phyloP scores from a whole-genome alignment of 2,329 filamentous ascomycete genomes.

The Hypomyces rosellus region DNA sequence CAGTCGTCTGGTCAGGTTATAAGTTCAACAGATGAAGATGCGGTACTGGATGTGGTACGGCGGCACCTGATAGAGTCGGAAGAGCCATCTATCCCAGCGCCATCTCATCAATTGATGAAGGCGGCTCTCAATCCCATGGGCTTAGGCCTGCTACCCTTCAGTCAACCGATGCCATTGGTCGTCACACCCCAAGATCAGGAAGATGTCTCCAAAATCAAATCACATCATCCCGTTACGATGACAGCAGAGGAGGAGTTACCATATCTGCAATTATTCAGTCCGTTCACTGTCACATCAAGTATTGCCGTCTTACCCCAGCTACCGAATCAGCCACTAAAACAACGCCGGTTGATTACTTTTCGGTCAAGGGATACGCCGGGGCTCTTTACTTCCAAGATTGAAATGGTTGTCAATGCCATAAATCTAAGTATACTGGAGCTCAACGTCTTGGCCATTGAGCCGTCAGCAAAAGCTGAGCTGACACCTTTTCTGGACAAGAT shows the following conservation, averaged over 20 bases:
- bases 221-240: constrained; percentile 60
- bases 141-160: constrained; percentile 42
- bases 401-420: constrained; percentile 52
- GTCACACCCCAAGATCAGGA: constrained; percentile 22
- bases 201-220: constrained; percentile 39
- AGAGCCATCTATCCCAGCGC: constrained; percentile 19
- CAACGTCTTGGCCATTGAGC: constrained; percentile 48
- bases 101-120: constrained; percentile 38
- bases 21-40: constrained; percentile 28
- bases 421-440: constrained; percentile 47
- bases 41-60: constrained; percentile 35
- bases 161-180: constrained; percentile 26
- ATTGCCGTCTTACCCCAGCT: constrained; percentile 38
- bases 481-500: constrained; percentile 44
- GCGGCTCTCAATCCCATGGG: constrained; percentile 45
- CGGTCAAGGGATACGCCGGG: constrained; percentile 35
- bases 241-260: constrained; percentile 58
- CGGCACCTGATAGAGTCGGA: constrained; percentile 34
- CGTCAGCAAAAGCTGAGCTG: constrained; percentile 53
- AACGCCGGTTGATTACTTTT: constrained; percentile 52
- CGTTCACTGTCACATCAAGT: constrained; percentile 55
- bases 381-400: constrained; percentile 51
- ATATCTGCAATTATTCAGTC: constrained; percentile 65
- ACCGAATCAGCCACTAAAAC: constrained; percentile 33
- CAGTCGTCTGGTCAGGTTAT: constrained; percentile 33